Evolutionary conservation across 352 stramenopile species (phyloP).

Genomic region (Globisporangium ultimum): DNA sequence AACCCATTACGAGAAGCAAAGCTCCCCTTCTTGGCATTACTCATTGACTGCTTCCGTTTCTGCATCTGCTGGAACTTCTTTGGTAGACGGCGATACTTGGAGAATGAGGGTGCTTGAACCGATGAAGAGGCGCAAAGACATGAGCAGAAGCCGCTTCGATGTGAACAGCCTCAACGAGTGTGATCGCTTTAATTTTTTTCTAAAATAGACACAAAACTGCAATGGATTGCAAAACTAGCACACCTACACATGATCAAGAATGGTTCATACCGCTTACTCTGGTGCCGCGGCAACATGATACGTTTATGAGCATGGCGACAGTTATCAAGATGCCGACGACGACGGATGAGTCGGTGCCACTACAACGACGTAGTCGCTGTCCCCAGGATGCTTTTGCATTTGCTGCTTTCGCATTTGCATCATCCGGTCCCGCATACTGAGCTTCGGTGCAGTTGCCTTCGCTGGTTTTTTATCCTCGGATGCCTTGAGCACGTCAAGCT

Average conservation of each 20-base stretch:
- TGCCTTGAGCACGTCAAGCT: conserved; percentile 63
- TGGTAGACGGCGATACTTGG: too few relatives aligned
- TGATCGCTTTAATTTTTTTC: background rate
- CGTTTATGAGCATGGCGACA: background rate
- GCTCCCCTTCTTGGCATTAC: background rate
- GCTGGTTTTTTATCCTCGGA: conserved; percentile 38
- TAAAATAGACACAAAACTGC: conserved; percentile 2
- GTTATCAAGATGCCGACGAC: background rate
- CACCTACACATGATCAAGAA: too few relatives aligned
- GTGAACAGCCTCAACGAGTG: background rate
- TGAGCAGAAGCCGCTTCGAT: too few relatives aligned
- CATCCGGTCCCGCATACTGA: conserved; percentile 58
- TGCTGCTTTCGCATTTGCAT: conserved; percentile 49
- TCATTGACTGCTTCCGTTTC: background rate
- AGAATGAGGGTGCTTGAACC: too few relatives aligned
- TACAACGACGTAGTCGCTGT: conserved; percentile 9
- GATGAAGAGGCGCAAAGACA: background rate
- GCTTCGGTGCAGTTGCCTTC: conserved; percentile 22
- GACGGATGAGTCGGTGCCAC: background rate
- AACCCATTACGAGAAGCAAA: conserved; percentile 2
- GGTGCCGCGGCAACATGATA: background rate
- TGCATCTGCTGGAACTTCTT: background rate
- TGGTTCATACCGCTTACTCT: too few relatives aligned
- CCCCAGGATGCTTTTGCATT: conserved; percentile 2
- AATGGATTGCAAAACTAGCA: conserved; percentile 5